These are phyloP conservation scores for Ceratobasidium sp. DNA, from an alignment of 1,284 basidiomycete species.

Conservation along the genomic window DNA sequence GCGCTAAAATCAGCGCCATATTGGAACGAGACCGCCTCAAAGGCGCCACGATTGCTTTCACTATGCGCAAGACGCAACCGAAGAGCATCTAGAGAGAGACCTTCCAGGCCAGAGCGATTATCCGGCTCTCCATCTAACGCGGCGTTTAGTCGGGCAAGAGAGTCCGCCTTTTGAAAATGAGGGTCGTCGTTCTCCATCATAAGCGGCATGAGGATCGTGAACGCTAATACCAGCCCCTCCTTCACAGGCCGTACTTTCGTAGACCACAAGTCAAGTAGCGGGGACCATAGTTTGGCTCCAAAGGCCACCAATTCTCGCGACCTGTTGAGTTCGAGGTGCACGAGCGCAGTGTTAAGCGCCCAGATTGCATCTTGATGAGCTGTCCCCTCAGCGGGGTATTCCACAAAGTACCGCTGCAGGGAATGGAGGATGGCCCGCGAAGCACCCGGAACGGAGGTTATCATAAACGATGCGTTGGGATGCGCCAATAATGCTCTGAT, in stretches of 20 bases:
- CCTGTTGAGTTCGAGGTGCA: slow-evolving; percentile 75
- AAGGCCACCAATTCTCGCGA: slow-evolving; percentile 64
- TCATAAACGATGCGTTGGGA: slow-evolving; percentile 44
- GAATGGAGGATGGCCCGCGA: slow-evolving; percentile 65
- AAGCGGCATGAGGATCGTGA: slow-evolving; percentile 76
- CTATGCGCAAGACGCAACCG: slow-evolving; percentile 58
- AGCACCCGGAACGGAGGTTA: slow-evolving; percentile 50
- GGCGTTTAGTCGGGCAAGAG: slow-evolving; percentile 58
- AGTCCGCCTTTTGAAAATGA: slow-evolving; percentile 47
- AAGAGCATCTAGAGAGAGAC: slow-evolving; percentile 68
- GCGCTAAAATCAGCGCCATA: slow-evolving; percentile 75
- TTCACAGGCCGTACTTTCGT: slow-evolving; percentile 74
- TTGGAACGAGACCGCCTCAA: slow-evolving; percentile 67
- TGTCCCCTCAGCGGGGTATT: slow-evolving; percentile 71
- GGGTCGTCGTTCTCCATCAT: slow-evolving; percentile 54
- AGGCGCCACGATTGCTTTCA: slow-evolving; percentile 54
- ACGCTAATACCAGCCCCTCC: slow-evolving; percentile 68
- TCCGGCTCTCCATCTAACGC: slow-evolving; percentile 67
- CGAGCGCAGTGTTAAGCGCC: slow-evolving; percentile 71
- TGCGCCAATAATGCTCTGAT: slow-evolving; percentile 66
- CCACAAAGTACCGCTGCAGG: slow-evolving; percentile 68
- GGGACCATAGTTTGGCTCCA: slow-evolving; percentile 66
- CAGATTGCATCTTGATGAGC: slow-evolving; percentile 75
- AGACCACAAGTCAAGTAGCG: slow-evolving; percentile 73
- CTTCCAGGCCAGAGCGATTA: slow-evolving; percentile 55